Percentiles rank a stretch among this genome's conserved stretches.
These are phyloP conservation scores for Solanum okadae DNA, from an alignment of 257 asterid genomes.

Conservation along the genomic window DNA sequence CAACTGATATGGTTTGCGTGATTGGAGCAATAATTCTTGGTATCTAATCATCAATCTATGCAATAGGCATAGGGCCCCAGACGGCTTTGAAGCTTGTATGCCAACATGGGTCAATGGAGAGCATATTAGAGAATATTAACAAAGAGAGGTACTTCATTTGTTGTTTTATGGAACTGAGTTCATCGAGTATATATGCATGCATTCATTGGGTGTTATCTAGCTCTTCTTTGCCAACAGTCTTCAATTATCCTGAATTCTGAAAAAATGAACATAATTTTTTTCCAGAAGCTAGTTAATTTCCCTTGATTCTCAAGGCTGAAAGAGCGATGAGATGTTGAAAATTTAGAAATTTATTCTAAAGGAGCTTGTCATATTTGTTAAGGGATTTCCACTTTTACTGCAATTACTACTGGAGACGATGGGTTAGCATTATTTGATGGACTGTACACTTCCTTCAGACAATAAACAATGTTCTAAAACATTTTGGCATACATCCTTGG, in stretches of 20 bases:
- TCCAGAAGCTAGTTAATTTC: background rate
- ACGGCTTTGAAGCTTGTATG: conserved; percentile 95
- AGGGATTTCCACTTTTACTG: background rate
- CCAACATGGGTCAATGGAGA: conserved; percentile 88
- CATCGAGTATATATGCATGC: background rate
- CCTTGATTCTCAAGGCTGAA: background rate
- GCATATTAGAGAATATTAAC: conserved; percentile 75
- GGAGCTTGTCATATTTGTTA: background rate
- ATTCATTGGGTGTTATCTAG: background rate
- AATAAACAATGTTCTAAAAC: background rate
- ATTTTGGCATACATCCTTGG: background rate
- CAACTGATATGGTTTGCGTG: background rate
- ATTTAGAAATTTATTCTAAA: background rate
- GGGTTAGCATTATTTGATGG: background rate
- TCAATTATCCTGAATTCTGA: background rate
- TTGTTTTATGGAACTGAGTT: background rate
- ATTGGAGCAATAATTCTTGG: background rate
- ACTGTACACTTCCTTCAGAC: background rate
- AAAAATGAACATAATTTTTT: background rate
- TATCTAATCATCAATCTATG: background rate
- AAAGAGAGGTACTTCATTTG: conserved; percentile 67
- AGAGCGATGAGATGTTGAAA: background rate
- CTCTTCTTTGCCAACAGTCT: background rate
- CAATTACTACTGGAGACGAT: background rate
- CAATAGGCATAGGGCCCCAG: conserved; percentile 84